phyloP scores from a whole-genome alignment of 1,139 yeast genomes.

The Blastobotrys indianensis region DNA sequence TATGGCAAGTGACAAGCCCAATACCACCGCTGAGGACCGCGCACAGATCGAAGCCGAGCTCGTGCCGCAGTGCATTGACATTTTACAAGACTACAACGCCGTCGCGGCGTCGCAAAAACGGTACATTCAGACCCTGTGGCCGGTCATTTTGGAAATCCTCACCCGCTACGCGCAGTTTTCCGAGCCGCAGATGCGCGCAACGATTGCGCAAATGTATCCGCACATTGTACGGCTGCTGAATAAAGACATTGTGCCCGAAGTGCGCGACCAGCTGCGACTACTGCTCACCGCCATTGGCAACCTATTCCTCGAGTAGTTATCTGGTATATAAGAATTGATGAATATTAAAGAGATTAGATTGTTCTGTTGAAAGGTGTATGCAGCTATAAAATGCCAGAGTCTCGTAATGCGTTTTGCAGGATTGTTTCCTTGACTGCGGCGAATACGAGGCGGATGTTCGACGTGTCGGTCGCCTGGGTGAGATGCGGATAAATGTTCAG shows the following conservation, averaged over 20 bases:
- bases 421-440: constrained; percentile 90
- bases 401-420: constrained; percentile 75
- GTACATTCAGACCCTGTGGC: constrained; percentile 80
- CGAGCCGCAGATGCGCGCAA: constrained; percentile 61
- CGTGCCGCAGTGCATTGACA: constrained; percentile 65
- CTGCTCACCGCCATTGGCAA: constrained; percentile 71
- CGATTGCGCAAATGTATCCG: constrained; percentile 63
- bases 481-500: constrained; percentile 82
- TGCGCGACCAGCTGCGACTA: constrained; percentile 59
- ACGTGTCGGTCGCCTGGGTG: constrained; percentile 92
- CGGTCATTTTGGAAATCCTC: constrained; percentile 80
- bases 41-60: constrained; percentile 46
- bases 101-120: constrained; percentile 71
- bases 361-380: no score
- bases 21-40: neutral
- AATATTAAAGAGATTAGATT: neutral
- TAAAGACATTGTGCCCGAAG: constrained; percentile 62
- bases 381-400: constrained; percentile 72
- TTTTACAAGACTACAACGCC: constrained; percentile 62
- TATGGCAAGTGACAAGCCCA: constrained; percentile 43
- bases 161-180: constrained; percentile 78
- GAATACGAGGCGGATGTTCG: constrained; percentile 79
- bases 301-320: constrained; percentile 9
- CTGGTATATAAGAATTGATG: no score
- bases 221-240: constrained; percentile 61